Conservation (phyloP, 768 basidiomycete species). For the Agrocybe chaxingu region DNA sequence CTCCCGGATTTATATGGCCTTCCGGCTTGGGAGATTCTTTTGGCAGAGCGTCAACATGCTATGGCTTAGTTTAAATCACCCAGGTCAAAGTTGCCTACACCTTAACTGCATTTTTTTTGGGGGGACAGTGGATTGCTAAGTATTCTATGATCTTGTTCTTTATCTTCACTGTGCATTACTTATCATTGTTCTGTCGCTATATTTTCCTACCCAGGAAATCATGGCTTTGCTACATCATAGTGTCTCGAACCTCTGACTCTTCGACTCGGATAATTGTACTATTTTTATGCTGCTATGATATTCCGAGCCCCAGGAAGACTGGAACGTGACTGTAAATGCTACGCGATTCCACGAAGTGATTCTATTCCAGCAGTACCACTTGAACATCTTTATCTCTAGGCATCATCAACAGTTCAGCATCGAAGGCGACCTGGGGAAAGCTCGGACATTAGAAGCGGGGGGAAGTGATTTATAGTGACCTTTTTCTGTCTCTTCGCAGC, state of each 20-base stretch:
- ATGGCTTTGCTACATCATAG: too few species aligned
- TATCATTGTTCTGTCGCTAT: too few species aligned
- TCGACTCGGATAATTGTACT: too few species aligned
- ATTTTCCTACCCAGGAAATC: too few species aligned
- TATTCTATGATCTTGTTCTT: too few species aligned
- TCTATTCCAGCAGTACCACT: conserved; percentile 34
- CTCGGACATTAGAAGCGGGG: neutral
- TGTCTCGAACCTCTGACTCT: too few species aligned
- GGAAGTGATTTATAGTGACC: conserved; percentile 18
- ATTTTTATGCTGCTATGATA: neutral
- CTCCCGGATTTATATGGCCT: conserved; percentile 13
- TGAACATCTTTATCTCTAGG: conserved; percentile 46
- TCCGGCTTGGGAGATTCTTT: conserved; percentile 7
- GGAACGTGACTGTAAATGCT: neutral
- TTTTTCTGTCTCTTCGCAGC: conserved; percentile 45
- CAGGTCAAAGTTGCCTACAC: conserved; percentile 5
- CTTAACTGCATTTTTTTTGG: neutral
- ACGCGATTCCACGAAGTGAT: neutral
- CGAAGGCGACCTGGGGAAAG: conserved; percentile 35
- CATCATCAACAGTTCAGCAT: conserved; percentile 48
- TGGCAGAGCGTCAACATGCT: neutral
- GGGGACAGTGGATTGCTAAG: too few species aligned
- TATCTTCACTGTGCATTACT: too few species aligned
- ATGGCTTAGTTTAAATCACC: conserved; percentile 3
- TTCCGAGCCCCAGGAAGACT: neutral